A percentile compares a stretch with the other conserved stretches of the same genome.
Evolutionary conservation across 2,329 filamentous ascomycete species (phyloP).

Genomic region (Raffaelea albimanens): DNA sequence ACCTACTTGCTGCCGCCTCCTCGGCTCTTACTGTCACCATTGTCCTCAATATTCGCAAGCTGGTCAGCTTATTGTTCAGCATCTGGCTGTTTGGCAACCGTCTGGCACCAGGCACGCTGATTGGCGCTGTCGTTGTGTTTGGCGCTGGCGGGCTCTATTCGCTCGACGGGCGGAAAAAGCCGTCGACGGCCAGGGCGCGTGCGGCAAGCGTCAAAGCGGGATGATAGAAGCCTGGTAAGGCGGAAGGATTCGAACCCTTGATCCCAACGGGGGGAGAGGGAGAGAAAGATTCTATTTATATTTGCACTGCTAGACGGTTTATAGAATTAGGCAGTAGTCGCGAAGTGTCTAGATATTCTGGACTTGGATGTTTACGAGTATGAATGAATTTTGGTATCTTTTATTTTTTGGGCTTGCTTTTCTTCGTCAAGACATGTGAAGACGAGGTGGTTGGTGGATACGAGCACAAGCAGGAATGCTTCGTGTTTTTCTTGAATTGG

Average conservation of each 20-base stretch:
- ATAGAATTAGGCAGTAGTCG: too few relatives aligned
- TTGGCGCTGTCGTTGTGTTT: conserved; percentile 82
- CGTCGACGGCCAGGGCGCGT: conserved; percentile 18
- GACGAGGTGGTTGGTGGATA: too few relatives aligned
- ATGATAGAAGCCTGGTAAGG: conserved; percentile 6
- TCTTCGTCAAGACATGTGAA: background rate
- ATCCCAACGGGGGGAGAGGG: too few relatives aligned
- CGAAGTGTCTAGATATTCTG: too few relatives aligned
- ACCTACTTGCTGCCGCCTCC: conserved; percentile 78
- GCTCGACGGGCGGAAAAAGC: conserved; percentile 48
- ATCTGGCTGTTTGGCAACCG: conserved; percentile 91
- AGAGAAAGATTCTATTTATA: too few relatives aligned
- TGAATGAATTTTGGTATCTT: too few relatives aligned
- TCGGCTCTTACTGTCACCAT: conserved; percentile 94
- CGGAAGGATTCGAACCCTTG: too few relatives aligned
- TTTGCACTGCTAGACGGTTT: too few relatives aligned
- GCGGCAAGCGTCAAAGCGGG: conserved; percentile 18
- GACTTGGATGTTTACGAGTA: too few relatives aligned
- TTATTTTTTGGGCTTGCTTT: background rate
- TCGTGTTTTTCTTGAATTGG: too few relatives aligned
- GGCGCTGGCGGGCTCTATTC: conserved; percentile 86
- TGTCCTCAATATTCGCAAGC: conserved; percentile 87
- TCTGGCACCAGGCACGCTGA: conserved; percentile 63
- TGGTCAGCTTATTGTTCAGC: conserved; percentile 82
- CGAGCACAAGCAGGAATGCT: too few relatives aligned